Evolutionary conservation across 129 eudicot species (phyloP).

Genomic region (Erigeron canadensis): DNA sequence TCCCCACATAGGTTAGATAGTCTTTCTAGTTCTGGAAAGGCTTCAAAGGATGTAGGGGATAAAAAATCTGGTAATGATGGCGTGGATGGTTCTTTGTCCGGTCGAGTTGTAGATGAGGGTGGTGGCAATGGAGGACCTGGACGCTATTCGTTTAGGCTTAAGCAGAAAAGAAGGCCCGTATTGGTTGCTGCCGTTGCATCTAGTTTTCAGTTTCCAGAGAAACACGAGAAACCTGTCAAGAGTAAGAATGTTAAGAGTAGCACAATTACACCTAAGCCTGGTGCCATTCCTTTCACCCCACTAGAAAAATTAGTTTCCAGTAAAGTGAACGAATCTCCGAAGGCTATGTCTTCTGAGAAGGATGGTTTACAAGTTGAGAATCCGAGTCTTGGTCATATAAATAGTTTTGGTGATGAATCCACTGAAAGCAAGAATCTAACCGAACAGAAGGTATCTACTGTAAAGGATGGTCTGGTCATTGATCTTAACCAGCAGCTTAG

Average conservation of each 20-base stretch:
- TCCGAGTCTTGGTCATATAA: conserved; percentile 12
- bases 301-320: conserved; percentile 9
- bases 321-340: conserved; percentile 26
- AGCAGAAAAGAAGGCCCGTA: conserved; percentile 49
- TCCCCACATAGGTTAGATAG: conserved; percentile 30
- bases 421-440: conserved; percentile 23
- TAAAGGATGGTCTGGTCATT: conserved; percentile 20
- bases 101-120: conserved; percentile 31
- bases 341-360: conserved; percentile 27
- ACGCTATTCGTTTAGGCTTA: conserved; percentile 34
- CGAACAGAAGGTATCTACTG: conserved; percentile 21
- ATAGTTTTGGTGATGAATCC: conserved; percentile 13
- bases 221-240: conserved; percentile 27
- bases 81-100: conserved; percentile 27
- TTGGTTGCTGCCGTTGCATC: conserved; percentile 24
- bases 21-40: conserved; percentile 45
- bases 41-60: conserved; percentile 22
- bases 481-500: conserved; percentile 32
- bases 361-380: conserved; percentile 24
- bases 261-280: conserved; percentile 22
- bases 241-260: conserved; percentile 1
- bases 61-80: conserved; percentile 28
- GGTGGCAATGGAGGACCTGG: conserved; percentile 26
- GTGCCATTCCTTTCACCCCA: conserved; percentile 22
- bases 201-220: conserved; percentile 27